These are phyloP conservation scores for Triangularia setosa DNA, from an alignment of 2,329 filamentous ascomycete genomes.

Conservation along the genomic window DNA sequence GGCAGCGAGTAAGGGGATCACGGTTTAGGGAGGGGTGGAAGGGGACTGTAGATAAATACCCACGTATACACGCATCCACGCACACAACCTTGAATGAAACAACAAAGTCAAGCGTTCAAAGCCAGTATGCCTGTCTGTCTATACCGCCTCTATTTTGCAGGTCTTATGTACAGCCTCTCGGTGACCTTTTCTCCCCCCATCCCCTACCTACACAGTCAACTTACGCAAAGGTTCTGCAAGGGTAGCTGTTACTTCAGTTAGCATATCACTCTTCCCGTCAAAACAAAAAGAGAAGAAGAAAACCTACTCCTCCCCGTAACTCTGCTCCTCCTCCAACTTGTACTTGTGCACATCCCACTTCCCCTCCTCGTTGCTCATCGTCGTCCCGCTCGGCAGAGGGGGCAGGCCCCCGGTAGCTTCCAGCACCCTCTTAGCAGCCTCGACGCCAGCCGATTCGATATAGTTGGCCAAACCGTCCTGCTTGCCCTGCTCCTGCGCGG, in stretches of 20 bases:
- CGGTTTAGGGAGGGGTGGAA: constrained; percentile 1
- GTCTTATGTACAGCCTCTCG: constrained; percentile 28
- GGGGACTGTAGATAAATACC: not conserved
- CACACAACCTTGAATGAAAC: not conserved
- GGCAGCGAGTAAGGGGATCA: not conserved
- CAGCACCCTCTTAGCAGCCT: constrained; percentile 56
- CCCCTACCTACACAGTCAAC: constrained; percentile 14
- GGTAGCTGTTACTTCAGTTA: constrained; percentile 50
- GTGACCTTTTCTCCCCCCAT: constrained; percentile 7
- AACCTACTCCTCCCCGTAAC: constrained; percentile 67
- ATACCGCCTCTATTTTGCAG: not conserved
- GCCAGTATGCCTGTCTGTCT: not conserved
- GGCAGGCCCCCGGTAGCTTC: constrained; percentile 67
- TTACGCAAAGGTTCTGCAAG: constrained; percentile 60
- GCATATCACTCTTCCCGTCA: constrained; percentile 22
- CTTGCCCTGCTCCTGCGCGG: constrained; percentile 69
- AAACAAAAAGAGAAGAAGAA: not conserved
- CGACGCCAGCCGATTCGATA: constrained; percentile 57
- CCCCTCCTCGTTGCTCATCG: constrained; percentile 48
- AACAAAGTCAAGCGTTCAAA: not conserved
- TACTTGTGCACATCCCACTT: constrained; percentile 68
- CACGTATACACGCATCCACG: not conserved
- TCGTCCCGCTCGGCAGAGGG: constrained; percentile 69
- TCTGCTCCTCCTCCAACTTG: constrained; percentile 58
- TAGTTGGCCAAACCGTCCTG: constrained; percentile 65